Evolutionary conservation across 2,329 filamentous ascomycete genomes (phyloP), one percentile per base, ranked within the genome.

Genomic region (Colletotrichum higginsianum): DNA sequence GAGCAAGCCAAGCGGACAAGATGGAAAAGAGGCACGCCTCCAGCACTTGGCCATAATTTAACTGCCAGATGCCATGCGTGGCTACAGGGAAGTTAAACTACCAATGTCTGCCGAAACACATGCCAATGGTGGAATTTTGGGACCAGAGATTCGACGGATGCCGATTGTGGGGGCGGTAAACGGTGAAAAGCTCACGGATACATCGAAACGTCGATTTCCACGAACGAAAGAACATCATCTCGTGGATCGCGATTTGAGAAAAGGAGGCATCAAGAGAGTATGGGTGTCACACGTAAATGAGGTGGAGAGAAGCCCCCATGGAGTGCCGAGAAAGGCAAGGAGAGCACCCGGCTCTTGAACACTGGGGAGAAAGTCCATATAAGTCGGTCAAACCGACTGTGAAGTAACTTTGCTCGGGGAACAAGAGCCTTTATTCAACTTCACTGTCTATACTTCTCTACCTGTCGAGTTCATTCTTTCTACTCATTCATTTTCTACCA

Each of bases 111-210:
- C 13, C 23, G 26, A 35, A 53, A 49, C 61, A 44, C 35, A 30
- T 53, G 61, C 49, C 18, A 53, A 44, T 63, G 61, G 47, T 40
- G 61, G 47, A 63, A 53, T 63, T 12, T 38, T 44, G 61, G 47
- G 18, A 53, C 8, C 61, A 21, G 47, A 26, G 53, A 63, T 40
- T 52, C 35, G 38, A 40, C 18, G 49, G 47, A 44, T n/a, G n/a
- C 47, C 53, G 26, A 35, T 12, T 63, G 49, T 63, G 61, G 47
- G 30, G 53, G 30, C 47, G 16, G 35, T 21, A 23, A 35, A 21
- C 23, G 23, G 50, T 3, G 16, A 30, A 30, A 35, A 13, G 18
- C n/a, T 26, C 23, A 23, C 44, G 16, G 15, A 13, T 15, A 40
- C 21, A 38, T 18, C 56, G 35, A 57, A 23, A 38, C 38, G 21